Conservation (phyloP, 1,139 yeast species). For the Saccharomyces hybrid region DNA sequence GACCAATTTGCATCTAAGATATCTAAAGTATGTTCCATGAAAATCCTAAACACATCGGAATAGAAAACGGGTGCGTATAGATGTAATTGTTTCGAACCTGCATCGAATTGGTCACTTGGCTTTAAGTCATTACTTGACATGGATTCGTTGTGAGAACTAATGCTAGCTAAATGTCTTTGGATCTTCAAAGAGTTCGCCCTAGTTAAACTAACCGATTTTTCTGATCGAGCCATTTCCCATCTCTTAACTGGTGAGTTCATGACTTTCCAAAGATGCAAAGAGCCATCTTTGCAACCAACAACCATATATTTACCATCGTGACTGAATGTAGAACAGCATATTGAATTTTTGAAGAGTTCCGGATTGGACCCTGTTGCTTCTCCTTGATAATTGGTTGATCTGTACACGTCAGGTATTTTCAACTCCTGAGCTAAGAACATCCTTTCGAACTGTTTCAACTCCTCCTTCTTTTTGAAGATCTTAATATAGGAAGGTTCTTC, state of each 20-base stretch:
- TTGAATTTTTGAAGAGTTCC: neutral
- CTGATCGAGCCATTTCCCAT: conserved; percentile 34
- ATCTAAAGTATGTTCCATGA: conserved; percentile 61
- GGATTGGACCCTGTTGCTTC: conserved; percentile 4
- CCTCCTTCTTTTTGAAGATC: conserved; percentile 38
- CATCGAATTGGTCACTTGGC: neutral
- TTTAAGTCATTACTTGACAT: neutral
- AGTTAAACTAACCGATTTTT: conserved; percentile 5
- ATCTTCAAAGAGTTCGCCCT: conserved; percentile 7
- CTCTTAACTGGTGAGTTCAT: conserved; percentile 61
- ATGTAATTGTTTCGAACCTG: conserved; percentile 2
- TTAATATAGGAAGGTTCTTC: conserved; percentile 48
- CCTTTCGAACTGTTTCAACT: conserved; percentile 42
- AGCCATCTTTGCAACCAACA: conserved; percentile 68
- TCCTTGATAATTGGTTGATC: neutral
- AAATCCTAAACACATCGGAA: conserved; percentile 54
- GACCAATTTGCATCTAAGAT: conserved; percentile 80
- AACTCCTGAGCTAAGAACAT: conserved; percentile 76
- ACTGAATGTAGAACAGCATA: conserved; percentile 42
- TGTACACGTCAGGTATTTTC: conserved; percentile 21
- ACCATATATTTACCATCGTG: conserved; percentile 77
- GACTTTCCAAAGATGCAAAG: conserved; percentile 71
- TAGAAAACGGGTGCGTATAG: conserved; percentile 73
- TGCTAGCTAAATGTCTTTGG: conserved; percentile 3
- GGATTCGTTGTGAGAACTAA: conserved; percentile 3